Conservation (phyloP, 2,329 filamentous ascomycete genomes). For the Botrytis sinoallii region DNA sequence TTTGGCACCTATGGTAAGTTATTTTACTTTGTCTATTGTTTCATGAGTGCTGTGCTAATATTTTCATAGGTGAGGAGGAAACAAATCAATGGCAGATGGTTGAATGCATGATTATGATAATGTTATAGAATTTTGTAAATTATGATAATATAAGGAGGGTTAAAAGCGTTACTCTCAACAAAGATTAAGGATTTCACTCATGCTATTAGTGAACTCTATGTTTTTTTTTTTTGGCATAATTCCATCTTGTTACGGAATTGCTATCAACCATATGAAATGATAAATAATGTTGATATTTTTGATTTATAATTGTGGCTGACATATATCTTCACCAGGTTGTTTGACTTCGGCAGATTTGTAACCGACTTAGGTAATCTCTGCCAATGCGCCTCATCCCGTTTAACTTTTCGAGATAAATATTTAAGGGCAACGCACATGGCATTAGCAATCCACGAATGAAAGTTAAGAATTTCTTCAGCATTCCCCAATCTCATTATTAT, state of each 20-base stretch:
- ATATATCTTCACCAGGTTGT: background rate
- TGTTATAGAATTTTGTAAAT: conserved; percentile 20
- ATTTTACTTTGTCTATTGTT: background rate
- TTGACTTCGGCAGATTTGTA: background rate
- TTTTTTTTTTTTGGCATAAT: background rate
- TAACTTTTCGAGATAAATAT: background rate
- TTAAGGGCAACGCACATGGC: background rate
- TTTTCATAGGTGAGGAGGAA: conserved; percentile 54
- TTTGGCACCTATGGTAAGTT: conserved; percentile 79
- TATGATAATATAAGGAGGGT: conserved; percentile 8
- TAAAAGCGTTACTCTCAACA: background rate
- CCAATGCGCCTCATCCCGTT: background rate
- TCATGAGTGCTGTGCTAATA: conserved; percentile 38
- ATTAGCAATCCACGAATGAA: background rate
- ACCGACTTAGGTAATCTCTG: background rate
- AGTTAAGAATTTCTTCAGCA: background rate
- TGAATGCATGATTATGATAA: conserved; percentile 29
- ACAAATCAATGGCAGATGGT: conserved; percentile 66
- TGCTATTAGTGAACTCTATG: background rate
- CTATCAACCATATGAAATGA: background rate
- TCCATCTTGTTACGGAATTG: background rate
- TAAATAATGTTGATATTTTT: background rate
- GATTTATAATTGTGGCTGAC: background rate
- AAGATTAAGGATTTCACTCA: background rate
- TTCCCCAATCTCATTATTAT: background rate